Evolutionary conservation across 441 rosid species (phyloP).

Genomic region (Dalechampia spathulata): DNA sequence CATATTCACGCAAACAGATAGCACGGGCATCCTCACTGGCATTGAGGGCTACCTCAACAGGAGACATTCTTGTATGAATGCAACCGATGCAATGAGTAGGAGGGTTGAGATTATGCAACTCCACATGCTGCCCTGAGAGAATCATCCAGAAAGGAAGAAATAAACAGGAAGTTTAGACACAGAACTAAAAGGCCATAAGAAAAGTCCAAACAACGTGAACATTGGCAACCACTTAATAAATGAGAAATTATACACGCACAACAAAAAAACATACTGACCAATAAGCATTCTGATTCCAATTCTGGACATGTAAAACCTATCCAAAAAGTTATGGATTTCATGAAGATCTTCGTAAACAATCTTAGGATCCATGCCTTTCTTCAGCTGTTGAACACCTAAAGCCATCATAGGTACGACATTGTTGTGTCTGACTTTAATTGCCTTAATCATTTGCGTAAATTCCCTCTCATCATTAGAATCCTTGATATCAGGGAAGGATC

Average conservation of each 20-base stretch:
- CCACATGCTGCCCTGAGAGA: slow-evolving; percentile 95
- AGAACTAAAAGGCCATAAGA: too few species aligned
- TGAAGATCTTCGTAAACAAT: slow-evolving; percentile 52
- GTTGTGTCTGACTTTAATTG: slow-evolving; percentile 93
- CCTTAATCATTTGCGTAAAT: slow-evolving; percentile 89
- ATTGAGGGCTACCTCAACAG: slow-evolving; percentile 70
- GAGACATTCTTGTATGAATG: slow-evolving; percentile 94
- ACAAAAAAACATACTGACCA: slow-evolving; percentile 37
- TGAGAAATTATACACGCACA: neutral
- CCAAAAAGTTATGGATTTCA: slow-evolving; percentile 91
- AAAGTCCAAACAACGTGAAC: neutral
- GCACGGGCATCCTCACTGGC: slow-evolving; percentile 89
- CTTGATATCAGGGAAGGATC: slow-evolving; percentile 77
- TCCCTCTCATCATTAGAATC: slow-evolving; percentile 57
- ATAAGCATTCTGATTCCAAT: slow-evolving; percentile 97
- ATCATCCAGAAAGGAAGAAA: slow-evolving; percentile 20
- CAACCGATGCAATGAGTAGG: slow-evolving; percentile 75
- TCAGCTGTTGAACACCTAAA: slow-evolving; percentile 85
- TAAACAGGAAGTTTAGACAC: slow-evolving; percentile 8
- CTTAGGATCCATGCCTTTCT: slow-evolving; percentile 57
- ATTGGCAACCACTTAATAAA: neutral
- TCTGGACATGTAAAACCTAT: slow-evolving; percentile 94
- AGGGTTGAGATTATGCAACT: slow-evolving; percentile 90
- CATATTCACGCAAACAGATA: slow-evolving; percentile 79
- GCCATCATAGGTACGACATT: slow-evolving; percentile 98